Evolutionary conservation across 129 eudicot genomes (phyloP).

Genomic region (Lonicera japonica): DNA sequence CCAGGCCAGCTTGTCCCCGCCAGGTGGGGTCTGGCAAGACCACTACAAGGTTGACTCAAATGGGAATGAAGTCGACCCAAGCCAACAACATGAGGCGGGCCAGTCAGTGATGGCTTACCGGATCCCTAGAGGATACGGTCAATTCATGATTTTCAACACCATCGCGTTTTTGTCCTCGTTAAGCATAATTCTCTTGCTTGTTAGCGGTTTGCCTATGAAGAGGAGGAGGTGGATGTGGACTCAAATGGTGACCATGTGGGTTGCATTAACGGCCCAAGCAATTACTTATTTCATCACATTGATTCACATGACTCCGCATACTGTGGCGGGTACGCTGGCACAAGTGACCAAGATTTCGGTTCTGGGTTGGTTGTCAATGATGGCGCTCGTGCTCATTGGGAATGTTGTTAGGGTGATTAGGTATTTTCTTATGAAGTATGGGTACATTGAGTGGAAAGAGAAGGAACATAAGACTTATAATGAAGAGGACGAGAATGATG

Average conservation of each 20-base stretch:
- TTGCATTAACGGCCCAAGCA: background rate
- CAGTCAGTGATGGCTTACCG: conserved; percentile 10
- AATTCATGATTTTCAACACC: conserved; percentile 10
- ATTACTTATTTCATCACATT: conserved; percentile 10
- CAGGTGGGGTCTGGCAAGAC: conserved; percentile 16
- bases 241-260: conserved; percentile 16
- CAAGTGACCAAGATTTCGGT: background rate
- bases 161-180: conserved; percentile 8
- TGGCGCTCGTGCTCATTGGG: background rate
- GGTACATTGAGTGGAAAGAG: conserved; percentile 12
- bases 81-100: conserved; percentile 5
- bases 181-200: conserved; percentile 8
- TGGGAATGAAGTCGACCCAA: background rate
- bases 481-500: conserved; percentile 12
- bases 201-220: conserved; percentile 14
- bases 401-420: background rate
- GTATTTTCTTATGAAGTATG: background rate
- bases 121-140: background rate
- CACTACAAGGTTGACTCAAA: background rate
- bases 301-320: background rate
- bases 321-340: background rate
- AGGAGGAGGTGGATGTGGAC: conserved; percentile 16
- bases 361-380: background rate
- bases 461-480: background rate
- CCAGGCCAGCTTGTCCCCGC: conserved; percentile 7